Conservation (phyloP, 208 protist species). For the Tetramitus jugosus region DNA sequence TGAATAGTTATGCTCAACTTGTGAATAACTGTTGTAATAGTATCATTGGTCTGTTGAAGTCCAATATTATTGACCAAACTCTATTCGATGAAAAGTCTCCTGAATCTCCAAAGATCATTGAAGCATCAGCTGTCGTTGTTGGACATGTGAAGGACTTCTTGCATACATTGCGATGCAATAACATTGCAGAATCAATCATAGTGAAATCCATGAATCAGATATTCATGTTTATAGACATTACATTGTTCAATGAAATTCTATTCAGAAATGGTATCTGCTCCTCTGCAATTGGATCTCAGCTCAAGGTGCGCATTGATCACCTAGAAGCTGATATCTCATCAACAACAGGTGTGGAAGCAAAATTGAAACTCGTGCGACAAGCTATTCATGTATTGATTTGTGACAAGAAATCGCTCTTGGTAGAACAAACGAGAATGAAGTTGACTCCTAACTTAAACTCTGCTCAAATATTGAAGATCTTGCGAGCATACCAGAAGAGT, state of each 20-base stretch:
- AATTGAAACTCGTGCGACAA: not conserved
- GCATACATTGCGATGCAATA: too few relatives aligned
- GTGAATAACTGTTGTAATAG: too few relatives aligned
- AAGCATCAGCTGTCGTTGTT: too few relatives aligned
- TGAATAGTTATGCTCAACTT: too few relatives aligned
- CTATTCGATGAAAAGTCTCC: too few relatives aligned
- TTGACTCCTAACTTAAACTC: not conserved
- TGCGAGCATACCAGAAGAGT: not conserved
- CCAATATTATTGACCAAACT: too few relatives aligned
- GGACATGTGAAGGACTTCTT: too few relatives aligned
- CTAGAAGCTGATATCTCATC: not conserved
- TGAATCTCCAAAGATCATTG: too few relatives aligned
- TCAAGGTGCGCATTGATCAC: not conserved
- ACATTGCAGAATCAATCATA: too few relatives aligned
- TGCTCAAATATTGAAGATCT: not conserved
- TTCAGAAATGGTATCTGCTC: not conserved
- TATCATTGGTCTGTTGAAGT: too few relatives aligned
- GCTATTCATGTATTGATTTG: not conserved
- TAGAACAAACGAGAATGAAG: not conserved
- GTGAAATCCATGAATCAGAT: not conserved
- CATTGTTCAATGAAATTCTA: not conserved
- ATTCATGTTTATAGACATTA: not conserved
- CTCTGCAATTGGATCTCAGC: not conserved
- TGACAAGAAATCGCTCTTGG: not conserved
- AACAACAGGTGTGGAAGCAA: not conserved